Conservation (phyloP, 2,329 filamentous ascomycete genomes). For the Tolypocladium cylindrosporum region DNA sequence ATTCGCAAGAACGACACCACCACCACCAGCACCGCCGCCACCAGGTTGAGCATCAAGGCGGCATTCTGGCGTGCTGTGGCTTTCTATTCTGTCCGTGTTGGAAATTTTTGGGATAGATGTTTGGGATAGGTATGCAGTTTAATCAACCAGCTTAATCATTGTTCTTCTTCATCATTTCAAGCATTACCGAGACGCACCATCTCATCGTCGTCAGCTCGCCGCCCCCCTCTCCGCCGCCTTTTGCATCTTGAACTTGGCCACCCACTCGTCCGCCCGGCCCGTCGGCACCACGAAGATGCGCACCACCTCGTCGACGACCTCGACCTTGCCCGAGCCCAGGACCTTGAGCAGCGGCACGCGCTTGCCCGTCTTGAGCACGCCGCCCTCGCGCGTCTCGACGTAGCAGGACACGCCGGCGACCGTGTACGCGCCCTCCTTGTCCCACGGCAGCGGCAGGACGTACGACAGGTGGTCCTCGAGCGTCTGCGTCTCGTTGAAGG, state of each 20-base stretch:
- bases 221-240: slow-evolving; percentile 39
- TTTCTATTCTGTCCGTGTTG: background rate
- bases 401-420: slow-evolving; percentile 67
- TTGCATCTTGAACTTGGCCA: slow-evolving; percentile 73
- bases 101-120: background rate
- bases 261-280: slow-evolving; percentile 60
- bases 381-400: slow-evolving; percentile 71
- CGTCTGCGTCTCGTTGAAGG: slow-evolving; percentile 66
- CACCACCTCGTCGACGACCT: slow-evolving; percentile 79
- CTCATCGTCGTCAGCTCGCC: background rate
- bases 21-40: too few relatives aligned
- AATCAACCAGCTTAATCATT: background rate
- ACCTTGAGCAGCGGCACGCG: slow-evolving; percentile 70
- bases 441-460: slow-evolving; percentile 85
- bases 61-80: background rate
- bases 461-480: slow-evolving; percentile 73
- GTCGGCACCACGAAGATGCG: slow-evolving; percentile 75
- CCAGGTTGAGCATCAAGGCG: background rate
- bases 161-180: background rate
- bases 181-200: slow-evolving; percentile 5
- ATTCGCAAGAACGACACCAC: background rate
- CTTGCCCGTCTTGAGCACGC: slow-evolving; percentile 82
- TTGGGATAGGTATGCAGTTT: background rate
- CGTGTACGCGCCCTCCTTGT: slow-evolving; percentile 56
- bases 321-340: slow-evolving; percentile 65